phyloP scores from a whole-genome alignment of 2,329 filamentous ascomycete genomes.

The Geosmithia morbida region DNA sequence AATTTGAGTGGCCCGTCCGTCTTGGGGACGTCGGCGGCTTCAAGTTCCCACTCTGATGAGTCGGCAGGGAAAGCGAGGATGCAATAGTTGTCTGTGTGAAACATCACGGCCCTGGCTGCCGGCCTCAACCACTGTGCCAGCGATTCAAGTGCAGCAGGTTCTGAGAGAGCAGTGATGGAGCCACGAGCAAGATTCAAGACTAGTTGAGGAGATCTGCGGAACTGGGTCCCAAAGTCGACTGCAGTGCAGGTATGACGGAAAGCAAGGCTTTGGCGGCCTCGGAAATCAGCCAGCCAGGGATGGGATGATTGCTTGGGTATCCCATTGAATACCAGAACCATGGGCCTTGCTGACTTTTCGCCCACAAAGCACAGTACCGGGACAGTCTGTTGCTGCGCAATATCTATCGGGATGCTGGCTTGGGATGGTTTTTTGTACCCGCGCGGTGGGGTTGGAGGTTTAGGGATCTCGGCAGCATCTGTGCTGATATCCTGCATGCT shows the following conservation, averaged over 20 bases:
- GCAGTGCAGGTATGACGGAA: conserved; percentile 21
- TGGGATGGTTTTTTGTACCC: not conserved
- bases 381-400: not conserved
- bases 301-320: not conserved
- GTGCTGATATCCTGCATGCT: not conserved
- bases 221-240: conserved; percentile 11
- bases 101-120: conserved; percentile 20
- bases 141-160: conserved; percentile 8
- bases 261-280: conserved; percentile 8
- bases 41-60: conserved; percentile 4
- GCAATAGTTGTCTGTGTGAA: conserved; percentile 14
- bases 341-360: not conserved
- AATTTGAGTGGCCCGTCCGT: not conserved
- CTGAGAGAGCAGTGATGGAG: conserved; percentile 4
- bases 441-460: not conserved
- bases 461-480: not conserved
- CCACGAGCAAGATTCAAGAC: conserved; percentile 5
- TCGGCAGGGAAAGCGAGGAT: conserved; percentile 23
- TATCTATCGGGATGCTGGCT: not conserved
- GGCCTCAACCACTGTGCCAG: conserved; percentile 18
- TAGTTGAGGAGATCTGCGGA: not conserved
- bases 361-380: not conserved
- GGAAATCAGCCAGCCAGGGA: conserved; percentile 13
- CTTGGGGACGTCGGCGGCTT: not conserved
- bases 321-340: not conserved